phyloP scores from a whole-genome alignment of 495 filamentous ascomycete species.

The Lindgomyces ingoldianus region DNA sequence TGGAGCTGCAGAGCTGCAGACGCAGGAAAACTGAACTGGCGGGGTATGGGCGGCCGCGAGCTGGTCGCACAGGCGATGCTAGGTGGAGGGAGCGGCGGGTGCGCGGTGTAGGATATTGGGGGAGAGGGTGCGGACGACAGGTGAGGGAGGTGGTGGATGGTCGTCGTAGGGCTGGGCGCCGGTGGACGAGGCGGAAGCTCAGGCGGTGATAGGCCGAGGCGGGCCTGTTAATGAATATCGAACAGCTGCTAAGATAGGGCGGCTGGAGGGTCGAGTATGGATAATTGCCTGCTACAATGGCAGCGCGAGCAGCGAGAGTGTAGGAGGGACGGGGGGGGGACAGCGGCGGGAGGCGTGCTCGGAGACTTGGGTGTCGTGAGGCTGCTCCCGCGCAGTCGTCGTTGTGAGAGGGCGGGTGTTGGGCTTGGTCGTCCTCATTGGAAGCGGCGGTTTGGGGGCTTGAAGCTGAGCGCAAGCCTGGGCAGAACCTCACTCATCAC shows the following conservation, averaged over 20 bases:
- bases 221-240: neutral
- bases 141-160: neutral
- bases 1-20: constrained; percentile 5
- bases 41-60: constrained; percentile 23
- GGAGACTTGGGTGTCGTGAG: neutral
- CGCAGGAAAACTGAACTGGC: constrained; percentile 24
- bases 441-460: constrained; percentile 1
- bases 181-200: constrained; percentile 16
- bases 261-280: no score
- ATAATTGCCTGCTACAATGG: neutral
- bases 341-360: neutral
- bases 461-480: constrained; percentile 23
- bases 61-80: constrained; percentile 26
- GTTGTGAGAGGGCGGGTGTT: neutral
- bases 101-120: neutral
- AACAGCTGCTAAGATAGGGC: no score
- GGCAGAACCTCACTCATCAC: neutral
- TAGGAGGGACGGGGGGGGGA: neutral
- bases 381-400: neutral
- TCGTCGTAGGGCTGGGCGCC: constrained; percentile 21
- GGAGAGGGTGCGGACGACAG: constrained; percentile 3
- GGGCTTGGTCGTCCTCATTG: neutral
- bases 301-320: neutral
- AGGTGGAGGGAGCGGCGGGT: neutral
- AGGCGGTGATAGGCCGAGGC: constrained; percentile 20